Evolutionary conservation across 495 filamentous ascomycete species (phyloP).

Genomic region (Talaromyces ruber): DNA sequence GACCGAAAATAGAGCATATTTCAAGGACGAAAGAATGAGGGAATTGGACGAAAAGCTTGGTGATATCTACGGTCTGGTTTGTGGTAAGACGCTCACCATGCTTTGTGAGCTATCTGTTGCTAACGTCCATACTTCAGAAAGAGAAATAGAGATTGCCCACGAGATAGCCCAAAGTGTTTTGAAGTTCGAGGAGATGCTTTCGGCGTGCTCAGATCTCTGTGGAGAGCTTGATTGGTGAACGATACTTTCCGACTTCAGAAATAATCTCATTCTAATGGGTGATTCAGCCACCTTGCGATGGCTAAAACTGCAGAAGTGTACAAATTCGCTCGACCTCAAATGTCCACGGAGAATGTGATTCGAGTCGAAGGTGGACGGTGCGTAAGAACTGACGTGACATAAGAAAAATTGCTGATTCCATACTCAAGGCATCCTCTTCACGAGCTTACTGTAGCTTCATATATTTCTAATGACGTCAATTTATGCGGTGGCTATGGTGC

Average conservation of each 20-base stretch:
- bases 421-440: conserved; percentile 67
- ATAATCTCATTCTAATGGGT: conserved; percentile 7
- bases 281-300: conserved; percentile 64
- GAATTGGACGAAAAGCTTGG: conserved; percentile 78
- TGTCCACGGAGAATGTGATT: conserved; percentile 66
- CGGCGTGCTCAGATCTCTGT: conserved; percentile 61
- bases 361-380: conserved; percentile 72
- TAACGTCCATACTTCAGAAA: conserved; percentile 44
- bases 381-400: conserved; percentile 5
- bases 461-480: conserved; percentile 72
- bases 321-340: conserved; percentile 57
- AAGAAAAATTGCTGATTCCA: not conserved
- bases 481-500: conserved; percentile 52
- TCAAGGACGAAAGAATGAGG: conserved; percentile 78
- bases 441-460: conserved; percentile 78
- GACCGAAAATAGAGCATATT: conserved; percentile 66
- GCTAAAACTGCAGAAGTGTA: conserved; percentile 71
- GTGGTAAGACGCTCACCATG: conserved; percentile 44
- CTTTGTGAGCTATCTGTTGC: not conserved
- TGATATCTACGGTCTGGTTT: conserved; percentile 76
- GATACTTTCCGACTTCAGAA: not conserved
- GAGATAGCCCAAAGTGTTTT: conserved; percentile 65
- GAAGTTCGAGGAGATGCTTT: conserved; percentile 58
- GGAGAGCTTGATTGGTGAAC: conserved; percentile 73
- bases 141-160: conserved; percentile 85